These are phyloP conservation scores for Fusarium illudens DNA, from an alignment of 2,329 filamentous ascomycete genomes.

Conservation along the genomic window DNA sequence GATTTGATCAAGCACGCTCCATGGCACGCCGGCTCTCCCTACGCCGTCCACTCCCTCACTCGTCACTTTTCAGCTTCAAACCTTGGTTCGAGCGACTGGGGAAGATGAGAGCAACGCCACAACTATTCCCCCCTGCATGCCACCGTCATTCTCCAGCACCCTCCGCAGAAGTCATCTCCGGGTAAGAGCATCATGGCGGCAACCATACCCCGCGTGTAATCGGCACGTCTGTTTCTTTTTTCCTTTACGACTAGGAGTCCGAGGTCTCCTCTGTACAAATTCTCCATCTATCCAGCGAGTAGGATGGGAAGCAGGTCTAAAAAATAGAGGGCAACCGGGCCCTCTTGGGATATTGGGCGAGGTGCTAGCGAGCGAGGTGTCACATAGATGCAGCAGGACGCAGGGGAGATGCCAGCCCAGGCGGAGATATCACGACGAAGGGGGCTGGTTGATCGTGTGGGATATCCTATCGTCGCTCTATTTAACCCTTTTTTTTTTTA, in stretches of 20 bases:
- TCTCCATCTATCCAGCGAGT: conserved; percentile 6
- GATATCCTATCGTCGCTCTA: conserved; percentile 44
- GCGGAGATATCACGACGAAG: conserved; percentile 17
- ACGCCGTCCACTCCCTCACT: conserved; percentile 53
- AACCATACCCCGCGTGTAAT: conserved; percentile 33
- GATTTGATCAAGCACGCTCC: conserved; percentile 43
- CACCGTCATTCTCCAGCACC: conserved; percentile 5
- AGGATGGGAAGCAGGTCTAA: conserved; percentile 21
- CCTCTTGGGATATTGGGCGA: conserved; percentile 35
- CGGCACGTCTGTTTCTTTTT: conserved; percentile 34
- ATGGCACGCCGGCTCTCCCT: conserved; percentile 42
- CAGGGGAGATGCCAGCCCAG: conserved; percentile 20
- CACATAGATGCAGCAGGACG: conserved; percentile 19
- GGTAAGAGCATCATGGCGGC: conserved; percentile 13
- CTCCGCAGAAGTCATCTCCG: conserved; percentile 10
- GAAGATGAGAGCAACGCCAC: conserved; percentile 30
- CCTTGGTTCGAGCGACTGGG: conserved; percentile 42
- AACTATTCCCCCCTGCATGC: conserved; percentile 19
- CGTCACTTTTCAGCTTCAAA: conserved; percentile 39
- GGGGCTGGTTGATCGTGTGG: conserved; percentile 34
- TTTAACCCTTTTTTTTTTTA: conserved; percentile 38
- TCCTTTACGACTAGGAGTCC: conserved; percentile 32
- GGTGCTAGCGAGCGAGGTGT: conserved; percentile 31
- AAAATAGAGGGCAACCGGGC: conserved; percentile 31
- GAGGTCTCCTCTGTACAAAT: conserved; percentile 40